Evolutionary conservation across 176 grass and related monocot genomes (phyloP).

Genomic region (Oryza longistaminata): DNA sequence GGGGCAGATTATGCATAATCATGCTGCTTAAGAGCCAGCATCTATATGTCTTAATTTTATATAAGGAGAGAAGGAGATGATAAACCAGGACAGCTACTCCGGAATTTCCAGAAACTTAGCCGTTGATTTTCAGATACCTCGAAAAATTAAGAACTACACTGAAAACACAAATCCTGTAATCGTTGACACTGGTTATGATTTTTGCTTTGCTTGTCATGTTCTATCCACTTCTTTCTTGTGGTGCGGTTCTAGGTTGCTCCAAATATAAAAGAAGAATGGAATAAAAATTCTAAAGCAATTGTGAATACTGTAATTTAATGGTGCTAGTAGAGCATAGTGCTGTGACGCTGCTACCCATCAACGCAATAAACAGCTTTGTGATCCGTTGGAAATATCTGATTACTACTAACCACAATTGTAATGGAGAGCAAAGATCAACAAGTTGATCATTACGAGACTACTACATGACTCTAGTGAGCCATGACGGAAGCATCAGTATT

Average conservation of each 20-base stretch:
- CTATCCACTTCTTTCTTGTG: constrained; percentile 18
- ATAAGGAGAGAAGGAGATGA: not conserved
- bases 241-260: constrained; percentile 15
- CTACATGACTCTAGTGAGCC: not conserved
- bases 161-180: constrained; percentile 3
- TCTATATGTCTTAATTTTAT: constrained; percentile 5
- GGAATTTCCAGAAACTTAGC: not conserved
- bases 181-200: constrained; percentile 10
- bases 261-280: constrained; percentile 11
- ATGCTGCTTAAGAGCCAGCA: constrained; percentile 40
- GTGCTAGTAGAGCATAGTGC: constrained; percentile 25
- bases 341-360: constrained; percentile 36
- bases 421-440: not conserved
- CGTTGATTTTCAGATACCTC: not conserved
- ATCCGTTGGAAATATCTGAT: constrained; percentile 18
- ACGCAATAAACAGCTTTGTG: not conserved
- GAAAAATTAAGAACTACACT: not conserved
- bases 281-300: not conserved
- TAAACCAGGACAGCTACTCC: not conserved
- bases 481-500: not conserved
- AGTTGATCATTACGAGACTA: not conserved
- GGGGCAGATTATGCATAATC: constrained; percentile 14
- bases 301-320: constrained; percentile 8
- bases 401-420: not conserved
- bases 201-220: constrained; percentile 30